Evolutionary conservation across 1,139 yeast genomes (phyloP), one percentile per base, ranked within the genome.

Genomic region (Suhomyces maxii): DNA sequence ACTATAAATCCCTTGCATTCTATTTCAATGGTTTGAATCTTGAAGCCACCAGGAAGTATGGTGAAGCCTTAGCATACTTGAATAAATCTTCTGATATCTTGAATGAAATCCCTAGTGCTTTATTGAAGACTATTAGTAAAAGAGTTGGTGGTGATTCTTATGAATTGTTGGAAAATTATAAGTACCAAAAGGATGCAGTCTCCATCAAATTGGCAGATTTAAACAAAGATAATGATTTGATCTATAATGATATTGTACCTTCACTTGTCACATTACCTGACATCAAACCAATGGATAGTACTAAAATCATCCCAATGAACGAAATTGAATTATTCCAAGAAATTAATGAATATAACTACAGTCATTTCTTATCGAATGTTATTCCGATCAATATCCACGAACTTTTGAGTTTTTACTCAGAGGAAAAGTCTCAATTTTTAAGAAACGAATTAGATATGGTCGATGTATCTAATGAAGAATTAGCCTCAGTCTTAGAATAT

Each of bases 341-440:
- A 49, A 60, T 71, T n/a, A 82, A 80, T 48, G 83, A 81, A 31
- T 80, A 80, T 48, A 82, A 82, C 52, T 76, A 82, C 39, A 68
- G 72, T 26, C 73, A 75, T 44, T 75, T 93, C 41, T 89, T 86
- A 64, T 85, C 77, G 46, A 86, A 85, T 53, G 88, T 93, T 26
- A 84, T 93, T 8, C 98, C 99, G 2, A 73, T 90, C 57, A 81
- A 84, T 39, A 89, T 91, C 33, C 96, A 90, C 61, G 97, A 91
- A 61, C 82, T 88, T 57, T 79, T 89, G 47, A 89, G 97, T 55
- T 74, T 83, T 53, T 93, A 93, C 63, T 87, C 96, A 0, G 99
- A 93, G 61, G 91, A 88, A 61, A 88, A 89, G 64, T 91, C 96
- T 0, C 83, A 82, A 51, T 67, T 89, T 42, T 68, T 90, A 44